Conservation (phyloP, 1,284 basidiomycete species). For the Pseudozyma tsukubaensis region DNA sequence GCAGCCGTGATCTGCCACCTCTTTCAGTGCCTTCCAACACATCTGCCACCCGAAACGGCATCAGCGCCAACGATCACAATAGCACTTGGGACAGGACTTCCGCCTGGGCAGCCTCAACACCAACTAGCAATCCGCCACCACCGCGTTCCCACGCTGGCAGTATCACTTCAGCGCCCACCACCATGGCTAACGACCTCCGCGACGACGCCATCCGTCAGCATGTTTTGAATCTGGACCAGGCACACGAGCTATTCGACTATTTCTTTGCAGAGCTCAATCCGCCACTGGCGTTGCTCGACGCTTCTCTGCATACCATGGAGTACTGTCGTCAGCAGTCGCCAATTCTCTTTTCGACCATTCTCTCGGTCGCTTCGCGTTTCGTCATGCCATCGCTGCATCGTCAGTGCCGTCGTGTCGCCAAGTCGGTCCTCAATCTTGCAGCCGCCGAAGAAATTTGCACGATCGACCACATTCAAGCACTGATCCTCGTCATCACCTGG, state of each 20-base stretch:
- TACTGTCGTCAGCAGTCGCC: constrained; percentile 81
- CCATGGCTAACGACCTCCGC: constrained; percentile 28
- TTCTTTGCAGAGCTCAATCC: constrained; percentile 54
- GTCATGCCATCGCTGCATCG: constrained; percentile 79
- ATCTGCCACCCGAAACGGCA: constrained; percentile 13
- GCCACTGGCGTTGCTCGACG: constrained; percentile 67
- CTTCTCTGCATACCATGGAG: constrained; percentile 67
- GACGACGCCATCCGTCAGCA: constrained; percentile 42
- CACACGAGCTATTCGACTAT: constrained; percentile 39
- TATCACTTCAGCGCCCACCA: constrained; percentile 4
- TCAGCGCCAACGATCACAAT: constrained; percentile 17
- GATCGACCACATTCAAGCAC: constrained; percentile 84
- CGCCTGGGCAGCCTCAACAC: constrained; percentile 25
- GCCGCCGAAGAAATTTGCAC: constrained; percentile 80
- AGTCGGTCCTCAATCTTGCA: constrained; percentile 76
- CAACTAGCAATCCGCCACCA: constrained; percentile 4
- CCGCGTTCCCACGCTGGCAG: background rate
- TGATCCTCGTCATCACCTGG: constrained; percentile 86
- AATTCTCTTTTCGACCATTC: constrained; percentile 81
- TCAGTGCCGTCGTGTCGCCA: constrained; percentile 76
- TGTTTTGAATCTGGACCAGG: constrained; percentile 36
- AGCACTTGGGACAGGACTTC: constrained; percentile 22
- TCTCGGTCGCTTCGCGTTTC: constrained; percentile 86
- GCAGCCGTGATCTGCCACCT: constrained; percentile 34
- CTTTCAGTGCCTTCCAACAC: constrained; percentile 14